phyloP scores from a whole-genome alignment of 345 rosid species.

The Aquilaria malaccensis region DNA sequence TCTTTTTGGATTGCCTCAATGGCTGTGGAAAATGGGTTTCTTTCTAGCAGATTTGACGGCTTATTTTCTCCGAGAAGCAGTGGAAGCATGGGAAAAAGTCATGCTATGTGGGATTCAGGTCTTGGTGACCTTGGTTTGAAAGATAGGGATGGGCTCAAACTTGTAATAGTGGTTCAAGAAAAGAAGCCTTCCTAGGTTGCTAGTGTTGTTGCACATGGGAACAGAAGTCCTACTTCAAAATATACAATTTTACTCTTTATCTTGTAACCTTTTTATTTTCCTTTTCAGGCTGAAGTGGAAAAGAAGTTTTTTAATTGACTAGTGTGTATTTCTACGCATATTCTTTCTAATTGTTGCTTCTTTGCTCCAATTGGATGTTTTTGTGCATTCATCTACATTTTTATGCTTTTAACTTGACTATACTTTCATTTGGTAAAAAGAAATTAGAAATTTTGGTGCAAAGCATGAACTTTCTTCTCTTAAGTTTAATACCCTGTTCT shows the following conservation, averaged over 20 bases:
- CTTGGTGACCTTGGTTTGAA: constrained; percentile 16
- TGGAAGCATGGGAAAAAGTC: neutral
- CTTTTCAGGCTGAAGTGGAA: neutral
- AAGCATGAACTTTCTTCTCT: too few relatives aligned
- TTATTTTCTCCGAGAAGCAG: constrained; percentile 24
- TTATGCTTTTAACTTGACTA: neutral
- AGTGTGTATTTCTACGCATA: neutral
- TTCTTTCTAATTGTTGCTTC: neutral
- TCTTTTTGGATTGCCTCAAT: constrained; percentile 45
- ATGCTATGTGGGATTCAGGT: constrained; percentile 15
- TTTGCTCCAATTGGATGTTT: neutral
- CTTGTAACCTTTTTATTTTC: neutral
- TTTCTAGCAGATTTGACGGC: constrained; percentile 26
- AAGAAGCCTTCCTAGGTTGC: constrained; percentile 23
- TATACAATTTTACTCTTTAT: constrained; percentile 10
- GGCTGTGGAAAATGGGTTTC: constrained; percentile 42
- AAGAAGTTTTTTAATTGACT: neutral
- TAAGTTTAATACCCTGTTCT: too few relatives aligned
- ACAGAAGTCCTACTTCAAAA: constrained; percentile 43
- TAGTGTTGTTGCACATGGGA: constrained; percentile 22
- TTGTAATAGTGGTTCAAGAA: constrained; percentile 18
- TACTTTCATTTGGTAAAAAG: too few relatives aligned
- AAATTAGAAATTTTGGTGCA: too few relatives aligned
- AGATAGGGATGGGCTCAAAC: constrained; percentile 33
- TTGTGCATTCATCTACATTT: neutral